Base-by-base conservation (phyloP, 1,284 basidiomycete genomes). In the Ganoderma lucidum region DNA sequence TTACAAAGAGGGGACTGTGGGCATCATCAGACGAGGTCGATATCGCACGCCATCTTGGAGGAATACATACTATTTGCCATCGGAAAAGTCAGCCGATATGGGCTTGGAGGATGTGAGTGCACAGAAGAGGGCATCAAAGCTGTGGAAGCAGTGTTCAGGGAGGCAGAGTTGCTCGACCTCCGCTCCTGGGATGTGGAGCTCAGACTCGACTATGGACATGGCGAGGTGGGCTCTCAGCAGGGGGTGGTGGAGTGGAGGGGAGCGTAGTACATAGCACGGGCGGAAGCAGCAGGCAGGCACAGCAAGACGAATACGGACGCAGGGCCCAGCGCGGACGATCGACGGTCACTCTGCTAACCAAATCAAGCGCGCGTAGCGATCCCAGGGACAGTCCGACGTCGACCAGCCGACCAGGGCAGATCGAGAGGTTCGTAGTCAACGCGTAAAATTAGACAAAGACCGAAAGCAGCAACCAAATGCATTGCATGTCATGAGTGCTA, bases 1-100 rank as follows among this genome's bases (percentile, higher is more conserved):
- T 99, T 44, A 99, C 95, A 81, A 99, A 99, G 67, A 99, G 85
- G 8, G 96, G 96, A 80, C 96, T 97, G 74, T 44, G 32, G n/a
- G 41, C 37, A 67, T 67, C 19, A 68, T 59, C 44, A 62, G 37
- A 64, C 23, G 35, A 28, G 5, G 10, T n/a, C 61, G 66, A 51
- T 45, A 35, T 58, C 12, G 44, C 45, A 30, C 44, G 19, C 39
- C 4, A 39, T 23, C 14, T 19, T 23, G 14, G 19, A 42, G 12
- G 51, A 37, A 15, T 44, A 77, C 91, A 75, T 78, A 94, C 93
- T 88, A 93, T 81, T 92, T 91, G 70, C 90, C 88, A 75, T 94
- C 87, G 30, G 85, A 79, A 76, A 94, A 93, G 68, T 79, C 78
- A 55, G 91, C 87, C 23, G 84, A 75, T 65, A 93, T 82, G 6